Percentiles rank a stretch among this genome's conserved stretches.
These are phyloP conservation scores for Pachysandra terminalis DNA, from an alignment of 164 flowering plant genomes.

Conservation along the genomic window DNA sequence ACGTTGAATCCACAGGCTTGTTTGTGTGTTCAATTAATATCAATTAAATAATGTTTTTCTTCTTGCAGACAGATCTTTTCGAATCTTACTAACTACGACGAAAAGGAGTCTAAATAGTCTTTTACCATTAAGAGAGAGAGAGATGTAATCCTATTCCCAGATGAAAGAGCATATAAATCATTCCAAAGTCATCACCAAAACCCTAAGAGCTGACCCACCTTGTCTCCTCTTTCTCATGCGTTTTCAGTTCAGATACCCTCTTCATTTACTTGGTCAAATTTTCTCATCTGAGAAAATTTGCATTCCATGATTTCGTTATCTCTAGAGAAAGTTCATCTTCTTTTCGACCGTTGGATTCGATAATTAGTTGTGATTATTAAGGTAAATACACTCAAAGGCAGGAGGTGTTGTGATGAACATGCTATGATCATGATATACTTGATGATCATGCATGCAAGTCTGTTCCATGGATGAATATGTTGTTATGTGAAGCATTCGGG, in stretches of 20 bases:
- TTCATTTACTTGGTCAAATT: slow-evolving; percentile 20
- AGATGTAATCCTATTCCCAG: slow-evolving; percentile 18
- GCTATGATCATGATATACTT: neutral
- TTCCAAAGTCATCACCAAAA: slow-evolving; percentile 61
- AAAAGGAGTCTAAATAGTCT: no score
- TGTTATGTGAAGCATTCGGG: no score
- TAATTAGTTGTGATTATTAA: neutral
- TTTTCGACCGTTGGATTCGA: neutral
- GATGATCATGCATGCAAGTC: neutral
- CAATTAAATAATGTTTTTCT: neutral
- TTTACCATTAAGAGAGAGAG: neutral
- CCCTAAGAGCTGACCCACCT: slow-evolving; percentile 56
- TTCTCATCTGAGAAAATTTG: slow-evolving; percentile 5
- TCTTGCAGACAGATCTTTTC: slow-evolving; percentile 39
- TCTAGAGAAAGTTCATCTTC: neutral
- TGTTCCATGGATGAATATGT: neutral
- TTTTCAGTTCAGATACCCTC: slow-evolving; percentile 15
- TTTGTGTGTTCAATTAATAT: neutral
- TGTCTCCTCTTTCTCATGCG: slow-evolving; percentile 33
- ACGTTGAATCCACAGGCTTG: slow-evolving; percentile 44
- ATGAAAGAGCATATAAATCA: slow-evolving; percentile 18
- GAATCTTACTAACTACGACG: slow-evolving; percentile 67
- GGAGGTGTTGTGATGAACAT: neutral
- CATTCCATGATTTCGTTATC: neutral
- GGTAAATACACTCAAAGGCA: neutral